Percentiles rank a stretch among this genome's conserved stretches.
Conservation (phyloP, 495 filamentous ascomycete species). For the Neurospora discreta region DNA sequence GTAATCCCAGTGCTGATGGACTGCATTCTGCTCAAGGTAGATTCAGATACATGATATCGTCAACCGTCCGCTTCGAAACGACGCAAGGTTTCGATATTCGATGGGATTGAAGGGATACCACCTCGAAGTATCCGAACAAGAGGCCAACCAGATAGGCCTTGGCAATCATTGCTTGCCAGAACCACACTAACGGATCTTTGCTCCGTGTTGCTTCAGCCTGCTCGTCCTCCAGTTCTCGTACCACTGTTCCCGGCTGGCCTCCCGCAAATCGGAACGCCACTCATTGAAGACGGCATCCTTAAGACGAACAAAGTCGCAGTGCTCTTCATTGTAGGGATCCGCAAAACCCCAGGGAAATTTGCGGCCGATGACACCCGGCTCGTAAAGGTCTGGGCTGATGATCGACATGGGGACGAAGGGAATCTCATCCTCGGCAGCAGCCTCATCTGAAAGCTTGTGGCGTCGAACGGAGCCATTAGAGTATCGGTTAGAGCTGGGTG, state of each 20-base stretch:
- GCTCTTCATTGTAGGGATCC: conserved; percentile 76
- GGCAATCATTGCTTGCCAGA: not conserved
- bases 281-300: conserved; percentile 88
- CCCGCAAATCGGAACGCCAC: conserved; percentile 83
- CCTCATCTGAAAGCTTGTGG: conserved; percentile 25
- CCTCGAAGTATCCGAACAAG: not conserved
- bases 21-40: not conserved
- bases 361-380: conserved; percentile 64
- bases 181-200: conserved; percentile 16
- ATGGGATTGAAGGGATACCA: not conserved
- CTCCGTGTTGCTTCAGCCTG: conserved; percentile 38
- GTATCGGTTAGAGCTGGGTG: conserved; percentile 31
- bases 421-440: conserved; percentile 27
- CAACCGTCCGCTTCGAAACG: not conserved
- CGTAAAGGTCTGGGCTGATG: conserved; percentile 84
- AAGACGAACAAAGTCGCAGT: conserved; percentile 88
- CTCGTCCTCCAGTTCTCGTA: conserved; percentile 91
- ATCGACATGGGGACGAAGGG: conserved; percentile 81
- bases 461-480: conserved; percentile 38
- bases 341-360: conserved; percentile 96
- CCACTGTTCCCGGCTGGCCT: conserved; percentile 85
- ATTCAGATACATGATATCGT: not conserved
- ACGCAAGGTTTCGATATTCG: not conserved
- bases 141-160: not conserved
- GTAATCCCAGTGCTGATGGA: not conserved